Base-by-base conservation (phyloP, 345 rosid species). In the Eucalyptus sp. region DNA sequence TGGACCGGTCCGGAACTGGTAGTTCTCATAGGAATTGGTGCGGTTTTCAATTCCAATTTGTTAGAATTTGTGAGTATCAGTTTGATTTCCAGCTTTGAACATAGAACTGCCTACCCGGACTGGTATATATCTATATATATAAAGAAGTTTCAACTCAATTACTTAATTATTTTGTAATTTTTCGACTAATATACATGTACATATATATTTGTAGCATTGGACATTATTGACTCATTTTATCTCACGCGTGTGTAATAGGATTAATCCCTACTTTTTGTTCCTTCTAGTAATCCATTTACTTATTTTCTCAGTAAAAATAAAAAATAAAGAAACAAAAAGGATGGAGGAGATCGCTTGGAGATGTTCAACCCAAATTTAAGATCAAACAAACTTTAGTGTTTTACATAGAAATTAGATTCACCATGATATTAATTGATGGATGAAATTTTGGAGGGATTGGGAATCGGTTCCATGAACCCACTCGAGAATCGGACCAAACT, bases 1-100 rank as follows among this genome's bases (percentile, higher is more conserved):
- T 0, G 0, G 54, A 51, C 2, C 0, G 1, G 54, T 51, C 0
- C 0, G 0, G 1, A 51, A 16, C 2, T 16, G 0, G 20, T 0
- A 1, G 3, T 51, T 5, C 8, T 5, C 54, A 51, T 51, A 5
- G 2, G 20, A 0, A 51, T 5, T 50, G 3, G 20, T 3, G 54
- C 0, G 2, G 20, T 50, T 50, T 0, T 3, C 0, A 51, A 0
- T 51, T 51, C 4, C 54, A 51, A 51, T 6, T 51, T 51, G 54
- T 51, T 51, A 51, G 3, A 51, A 3, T 51, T 6, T 6, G 54
- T 17, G 54, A 51, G 8, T 17, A 51, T 51, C 0, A 3, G 0
- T 51, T 0, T 0, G 7, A 51, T 51, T 50, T 0, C 0, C 3
- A 0, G 0, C 15, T 50, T 50, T 0, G 1, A 0, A 4, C 3